Evolutionary conservation across 352 stramenopile genomes (phyloP), one percentile per base, ranked within the genome.

Genomic region (Globisporangium cystogenes): DNA sequence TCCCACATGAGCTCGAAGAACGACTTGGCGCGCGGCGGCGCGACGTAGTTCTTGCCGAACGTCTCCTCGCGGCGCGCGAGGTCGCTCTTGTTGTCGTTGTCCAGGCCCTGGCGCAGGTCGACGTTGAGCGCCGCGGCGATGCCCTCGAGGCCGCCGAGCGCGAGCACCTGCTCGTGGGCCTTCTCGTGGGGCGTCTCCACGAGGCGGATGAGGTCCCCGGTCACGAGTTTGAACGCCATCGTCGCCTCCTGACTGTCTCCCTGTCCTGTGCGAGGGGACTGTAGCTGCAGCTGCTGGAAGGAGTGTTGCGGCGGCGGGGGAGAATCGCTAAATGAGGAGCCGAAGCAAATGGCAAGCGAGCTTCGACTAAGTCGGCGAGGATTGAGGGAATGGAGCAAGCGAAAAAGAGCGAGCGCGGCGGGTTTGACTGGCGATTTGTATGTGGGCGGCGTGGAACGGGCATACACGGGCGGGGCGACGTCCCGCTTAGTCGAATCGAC

Each of bases 1-100:
- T 96, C 86, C 69, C 84, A 91, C 63, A 97, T 92, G 40, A 97
- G 76, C 60, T 82, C 77, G 31, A 86, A 42, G 62, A 89, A 81
- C 35, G 64, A 64, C 60, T 83, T 83, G 51, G 73, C 41, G 45
- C 65, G 66, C 18, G 74, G 68, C 23, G 78, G 78, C 15, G 60
- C 21, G 37, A 89, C 65, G 64, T 86, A 89, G 60, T 89, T 89
- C 51, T 61, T 68, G 37, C 78, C 78, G 45, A 87, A 89, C 7
- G 52, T 57, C 20, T 66, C 67, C 39, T 84, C 76, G 16, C 78
- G 78, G 1, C 49, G 27, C 14, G 51, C 21, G 14, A 84, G 48
- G 49, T 84, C 75, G 27, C 40, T 47, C 33, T 50, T 43, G 51
- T 80, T 62, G 48, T 69, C 62, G 31, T 53, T 59, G 60, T 86